Evolutionary conservation across 345 rosid genomes (phyloP), one percentile per base, ranked within the genome.

Genomic region (Cardamine resedifolia): DNA sequence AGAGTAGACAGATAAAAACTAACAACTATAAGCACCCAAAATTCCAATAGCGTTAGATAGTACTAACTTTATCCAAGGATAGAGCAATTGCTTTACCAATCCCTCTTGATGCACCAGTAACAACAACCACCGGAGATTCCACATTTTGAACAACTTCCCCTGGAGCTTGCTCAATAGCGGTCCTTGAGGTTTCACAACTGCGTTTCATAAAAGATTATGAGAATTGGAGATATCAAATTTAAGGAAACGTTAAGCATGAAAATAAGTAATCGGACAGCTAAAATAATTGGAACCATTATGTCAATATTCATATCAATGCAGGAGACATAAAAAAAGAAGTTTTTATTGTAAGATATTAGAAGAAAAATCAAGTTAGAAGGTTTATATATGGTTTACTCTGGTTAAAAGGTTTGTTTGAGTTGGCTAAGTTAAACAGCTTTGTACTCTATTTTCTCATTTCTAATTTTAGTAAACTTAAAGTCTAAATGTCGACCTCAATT

Each of bases 31-130:
- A 14, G 15, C 44, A 71, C 15, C 30, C 10, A 52, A 28, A 27
- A 26, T 3, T 31, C 44, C 39, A 59, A 49, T 7, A 4, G 10
- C n/a, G 0, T 24, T 11, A 55, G 63, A 45, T 30, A 26, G 66
- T 7, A 16, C 92, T 90, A 1, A 92, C 87, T 86, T 88, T 96
- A 24, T 96, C 99, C 82, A 96, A 60, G 50, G 97, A 71, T 59
- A 90, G 78, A n/a, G 99, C 99, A 78, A 96, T 77, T 20, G 99
- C 90, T 83, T 66, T 96, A 34, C 99, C 98, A 73, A 96, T 96
- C 44, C 99, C 99, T 78, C 99, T 86, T 19, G 99, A 96, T 39
- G 99, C 99, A 83, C 99, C 99, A 9, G 98, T 92, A 55, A 96
- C 89, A 38, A 96, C 68, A 24, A 82, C 98, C 10, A 90, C 98